A percentile compares a stretch with the other conserved stretches of the same genome.
These are phyloP conservation scores for Pythium volutum DNA, from an alignment of 352 stramenopile species.

Conservation along the genomic window DNA sequence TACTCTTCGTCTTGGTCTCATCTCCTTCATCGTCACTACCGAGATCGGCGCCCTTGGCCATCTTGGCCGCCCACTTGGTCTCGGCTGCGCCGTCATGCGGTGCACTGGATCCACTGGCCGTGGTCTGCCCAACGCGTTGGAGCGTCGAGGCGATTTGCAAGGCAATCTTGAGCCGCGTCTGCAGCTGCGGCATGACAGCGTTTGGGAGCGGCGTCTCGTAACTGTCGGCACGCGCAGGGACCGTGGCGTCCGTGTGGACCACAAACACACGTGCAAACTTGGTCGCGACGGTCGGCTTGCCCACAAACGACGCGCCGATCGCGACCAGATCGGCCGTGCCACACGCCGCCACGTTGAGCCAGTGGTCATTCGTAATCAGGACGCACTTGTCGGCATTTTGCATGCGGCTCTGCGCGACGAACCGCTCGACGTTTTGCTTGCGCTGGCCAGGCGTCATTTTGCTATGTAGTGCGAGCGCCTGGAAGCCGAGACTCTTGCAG, in stretches of 20 bases:
- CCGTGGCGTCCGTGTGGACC: conserved; percentile 13
- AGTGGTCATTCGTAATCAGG: conserved; percentile 63
- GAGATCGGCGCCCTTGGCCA: conserved; percentile 54
- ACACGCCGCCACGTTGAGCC: conserved; percentile 32
- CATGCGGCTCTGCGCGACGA: conserved; percentile 14
- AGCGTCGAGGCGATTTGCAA: conserved; percentile 50
- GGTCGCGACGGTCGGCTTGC: conserved; percentile 8
- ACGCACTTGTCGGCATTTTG: conserved; percentile 31
- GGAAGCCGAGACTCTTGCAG: conserved; percentile 55
- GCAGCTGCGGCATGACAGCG: conserved; percentile 40
- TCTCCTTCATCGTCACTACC: conserved; percentile 42
- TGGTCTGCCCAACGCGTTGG: conserved; percentile 36
- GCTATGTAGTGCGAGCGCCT: conserved; percentile 59
- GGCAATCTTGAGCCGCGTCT: conserved; percentile 52
- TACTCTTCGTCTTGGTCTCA: conserved; percentile 18
- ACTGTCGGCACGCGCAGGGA: conserved; percentile 4
- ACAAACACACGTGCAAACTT: conserved; percentile 39
- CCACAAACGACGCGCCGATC: conserved; percentile 19
- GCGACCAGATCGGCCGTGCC: conserved; percentile 37
- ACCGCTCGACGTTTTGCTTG: conserved; percentile 48
- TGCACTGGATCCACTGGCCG: conserved; percentile 4
- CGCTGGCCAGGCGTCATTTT: conserved; percentile 65
- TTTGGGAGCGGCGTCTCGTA: conserved; percentile 32
- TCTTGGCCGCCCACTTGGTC: conserved; percentile 57
- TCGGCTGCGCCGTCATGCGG: conserved; percentile 42